These are phyloP conservation scores for Trichosporon inkin DNA, from an alignment of 1,284 basidiomycete species.

Conservation along the genomic window DNA sequence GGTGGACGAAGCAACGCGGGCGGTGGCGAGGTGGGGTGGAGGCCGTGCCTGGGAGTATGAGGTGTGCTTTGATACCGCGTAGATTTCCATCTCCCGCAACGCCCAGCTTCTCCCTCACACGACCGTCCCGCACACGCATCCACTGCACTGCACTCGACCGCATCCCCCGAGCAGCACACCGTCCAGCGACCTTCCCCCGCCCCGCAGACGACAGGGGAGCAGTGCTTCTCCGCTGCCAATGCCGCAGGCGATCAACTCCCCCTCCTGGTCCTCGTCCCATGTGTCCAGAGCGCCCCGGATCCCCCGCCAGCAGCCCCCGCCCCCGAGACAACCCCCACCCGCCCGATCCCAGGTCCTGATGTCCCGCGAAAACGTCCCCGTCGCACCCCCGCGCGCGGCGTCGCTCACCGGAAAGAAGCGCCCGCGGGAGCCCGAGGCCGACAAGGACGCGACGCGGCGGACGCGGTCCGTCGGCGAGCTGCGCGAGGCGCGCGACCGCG, in stretches of 20 bases:
- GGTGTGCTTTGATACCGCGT: background rate
- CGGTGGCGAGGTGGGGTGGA: background rate
- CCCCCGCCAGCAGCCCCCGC: conserved; percentile 12
- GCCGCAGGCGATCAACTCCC: conserved; percentile 23
- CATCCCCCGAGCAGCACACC: background rate
- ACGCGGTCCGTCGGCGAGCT: conserved; percentile 41
- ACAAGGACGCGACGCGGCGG: conserved; percentile 28
- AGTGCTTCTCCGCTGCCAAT: conserved; percentile 12
- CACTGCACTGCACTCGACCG: background rate
- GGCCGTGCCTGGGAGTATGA: conserved; percentile 5
- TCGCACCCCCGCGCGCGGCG: conserved; percentile 30
- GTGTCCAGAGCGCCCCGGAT: conserved; percentile 29
- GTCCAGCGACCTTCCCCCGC: background rate
- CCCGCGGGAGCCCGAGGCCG: conserved; percentile 37
- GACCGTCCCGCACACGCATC: background rate
- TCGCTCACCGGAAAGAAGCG: conserved; percentile 44
- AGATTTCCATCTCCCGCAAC: background rate
- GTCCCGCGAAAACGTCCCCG: conserved; percentile 13
- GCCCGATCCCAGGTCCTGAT: conserved; percentile 4
- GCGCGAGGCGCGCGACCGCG: conserved; percentile 26
- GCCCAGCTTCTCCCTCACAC: background rate
- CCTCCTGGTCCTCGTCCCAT: conserved; percentile 36
- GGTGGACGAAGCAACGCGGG: background rate
- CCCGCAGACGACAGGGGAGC: background rate
- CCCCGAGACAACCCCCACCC: background rate